Evolutionary conservation across 768 basidiomycete genomes (phyloP), one percentile per base, ranked within the genome.

Genomic region (Macrolepiota fuliginosa): DNA sequence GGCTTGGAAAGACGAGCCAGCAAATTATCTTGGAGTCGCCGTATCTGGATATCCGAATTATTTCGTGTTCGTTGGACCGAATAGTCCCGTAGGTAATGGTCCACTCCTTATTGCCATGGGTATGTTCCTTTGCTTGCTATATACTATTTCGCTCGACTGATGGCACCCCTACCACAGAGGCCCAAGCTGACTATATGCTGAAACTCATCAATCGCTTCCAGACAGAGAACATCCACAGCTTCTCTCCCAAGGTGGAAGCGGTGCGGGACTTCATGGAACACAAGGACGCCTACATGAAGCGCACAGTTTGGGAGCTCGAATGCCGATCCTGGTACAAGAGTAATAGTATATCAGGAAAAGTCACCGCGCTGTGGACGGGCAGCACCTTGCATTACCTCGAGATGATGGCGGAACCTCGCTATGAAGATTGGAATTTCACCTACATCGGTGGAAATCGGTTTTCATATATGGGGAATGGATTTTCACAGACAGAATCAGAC

Each of bases 261-360:
- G 68, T 74, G 1, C 67, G 72, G 5, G 76, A 77, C 36, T 76
- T 75, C 45, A 64, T 71, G 46, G 69, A 64, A 7, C 65, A 70
- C 64, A 73, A 71, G 36, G 70, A 76, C 55, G 60, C 66, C 11
- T 76, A 72, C 63, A 77, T 76, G 74, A 70, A 72, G 54, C 55
- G 64, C 4, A 74, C 72, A 3, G 74, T 75, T 2, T 77, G 73
- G 74, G 64, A 64, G 13, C 57, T 68, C 12, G 66, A 70, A 3
- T 76, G 76, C 52, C 62, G 67, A 2, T 74, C 74, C 1, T 77
- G 76, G 74, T 77, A 77, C 65, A 76, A 75, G 64, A 67, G 65
- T 22, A 63, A 40, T 15, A 61, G 60, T 29, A 37, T 54, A 5
- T 56, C 67, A 1, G 74, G 72, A 0, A 73, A 72, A 42, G 68